phyloP scores from a whole-genome alignment of 441 rosid species.

The Gossypium schwendimanii region DNA sequence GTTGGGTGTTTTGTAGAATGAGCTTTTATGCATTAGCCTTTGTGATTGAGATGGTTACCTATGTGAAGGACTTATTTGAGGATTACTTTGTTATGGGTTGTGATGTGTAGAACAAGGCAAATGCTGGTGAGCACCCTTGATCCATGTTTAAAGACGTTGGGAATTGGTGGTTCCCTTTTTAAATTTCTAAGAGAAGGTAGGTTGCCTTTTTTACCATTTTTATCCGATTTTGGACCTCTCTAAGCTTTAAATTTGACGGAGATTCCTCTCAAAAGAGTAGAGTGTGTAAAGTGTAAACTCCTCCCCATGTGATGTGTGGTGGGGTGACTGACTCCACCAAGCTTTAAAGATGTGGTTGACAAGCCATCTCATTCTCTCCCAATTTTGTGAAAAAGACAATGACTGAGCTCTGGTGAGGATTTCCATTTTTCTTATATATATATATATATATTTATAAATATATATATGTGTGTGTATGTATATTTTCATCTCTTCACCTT shows the following conservation, averaged over 20 bases:
- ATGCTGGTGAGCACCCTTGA: neutral
- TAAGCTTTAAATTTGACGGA: neutral
- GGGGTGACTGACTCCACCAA: slow-evolving; percentile 1
- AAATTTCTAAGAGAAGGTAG: neutral
- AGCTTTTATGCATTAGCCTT: neutral
- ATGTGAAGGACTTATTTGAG: neutral
- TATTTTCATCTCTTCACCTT: neutral
- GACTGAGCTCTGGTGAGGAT: neutral
- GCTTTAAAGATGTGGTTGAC: slow-evolving; percentile 1
- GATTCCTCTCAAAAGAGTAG: neutral
- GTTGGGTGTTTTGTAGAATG: neutral
- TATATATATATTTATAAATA: too few relatives aligned
- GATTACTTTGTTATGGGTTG: neutral
- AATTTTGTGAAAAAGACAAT: neutral
- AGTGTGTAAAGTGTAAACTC: neutral
- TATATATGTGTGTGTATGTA: too few relatives aligned
- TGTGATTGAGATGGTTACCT: neutral
- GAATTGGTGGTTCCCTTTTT: neutral
- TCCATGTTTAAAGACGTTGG: neutral
- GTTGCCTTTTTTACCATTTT: neutral
- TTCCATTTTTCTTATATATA: neutral
- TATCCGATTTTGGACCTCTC: neutral
- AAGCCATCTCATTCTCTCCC: neutral
- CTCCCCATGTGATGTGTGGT: neutral
- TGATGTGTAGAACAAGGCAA: neutral